phyloP scores from a whole-genome alignment of 352 stramenopile genomes.

The Globisporangium sylvaticum region DNA sequence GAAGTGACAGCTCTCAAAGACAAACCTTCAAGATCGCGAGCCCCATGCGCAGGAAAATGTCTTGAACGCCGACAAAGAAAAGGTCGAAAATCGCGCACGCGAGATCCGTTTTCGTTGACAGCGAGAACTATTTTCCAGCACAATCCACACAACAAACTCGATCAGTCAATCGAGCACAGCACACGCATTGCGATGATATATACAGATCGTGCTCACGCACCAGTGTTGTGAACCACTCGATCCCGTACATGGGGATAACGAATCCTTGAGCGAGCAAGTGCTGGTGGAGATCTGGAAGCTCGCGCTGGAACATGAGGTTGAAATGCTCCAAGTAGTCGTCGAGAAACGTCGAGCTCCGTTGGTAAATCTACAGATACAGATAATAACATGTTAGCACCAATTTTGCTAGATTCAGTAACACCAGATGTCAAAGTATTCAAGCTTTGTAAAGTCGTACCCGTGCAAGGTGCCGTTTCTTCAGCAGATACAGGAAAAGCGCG shows the following conservation, averaged over 20 bases:
- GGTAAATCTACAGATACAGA: conserved; percentile 49
- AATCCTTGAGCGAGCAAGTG: conserved; percentile 71
- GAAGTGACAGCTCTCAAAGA: too few species aligned
- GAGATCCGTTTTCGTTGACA: conserved; percentile 79
- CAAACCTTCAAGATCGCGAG: conserved; percentile 71
- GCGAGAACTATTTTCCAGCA: conserved; percentile 45
- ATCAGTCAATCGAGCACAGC: not conserved
- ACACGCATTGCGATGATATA: too few species aligned
- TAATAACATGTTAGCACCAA: not conserved
- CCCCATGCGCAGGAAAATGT: conserved; percentile 79
- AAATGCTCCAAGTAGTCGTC: conserved; percentile 86
- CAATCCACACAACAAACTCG: too few species aligned
- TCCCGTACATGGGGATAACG: conserved; percentile 75
- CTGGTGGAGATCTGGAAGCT: conserved; percentile 62
- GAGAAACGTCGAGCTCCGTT: conserved; percentile 78
- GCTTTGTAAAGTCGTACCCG: too few species aligned
- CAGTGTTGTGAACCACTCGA: conserved; percentile 88
- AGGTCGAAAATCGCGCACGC: conserved; percentile 82
- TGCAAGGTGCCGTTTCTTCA: conserved; percentile 76
- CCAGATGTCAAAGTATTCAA: too few species aligned
- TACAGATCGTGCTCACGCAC: conserved; percentile 16
- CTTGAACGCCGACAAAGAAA: conserved; percentile 74
- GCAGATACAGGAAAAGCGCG: conserved; percentile 75
- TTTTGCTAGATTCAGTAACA: too few species aligned
- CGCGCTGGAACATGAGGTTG: conserved; percentile 57